Conservation (phyloP, 2,329 filamentous ascomycete species). For the Aspergillus brasiliensis region DNA sequence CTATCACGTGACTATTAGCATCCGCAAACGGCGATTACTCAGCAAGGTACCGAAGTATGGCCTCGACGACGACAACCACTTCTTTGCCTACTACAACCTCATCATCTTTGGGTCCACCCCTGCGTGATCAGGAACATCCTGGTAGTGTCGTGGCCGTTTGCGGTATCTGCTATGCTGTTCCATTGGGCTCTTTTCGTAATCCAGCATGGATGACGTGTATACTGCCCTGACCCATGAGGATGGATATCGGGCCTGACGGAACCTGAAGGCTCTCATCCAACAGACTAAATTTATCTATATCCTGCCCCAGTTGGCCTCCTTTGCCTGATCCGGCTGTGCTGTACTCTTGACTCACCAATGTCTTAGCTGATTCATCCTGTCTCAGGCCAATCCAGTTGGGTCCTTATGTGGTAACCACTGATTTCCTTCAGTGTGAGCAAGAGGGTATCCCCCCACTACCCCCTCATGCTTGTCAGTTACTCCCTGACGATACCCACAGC, state of each 20-base stretch:
- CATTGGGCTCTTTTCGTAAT: background rate
- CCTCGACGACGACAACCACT: background rate
- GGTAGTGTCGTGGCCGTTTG: background rate
- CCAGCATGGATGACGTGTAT: conserved; percentile 7
- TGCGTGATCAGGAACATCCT: background rate
- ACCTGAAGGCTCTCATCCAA: background rate
- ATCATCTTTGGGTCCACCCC: conserved; percentile 1
- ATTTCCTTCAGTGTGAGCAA: background rate
- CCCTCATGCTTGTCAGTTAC: background rate
- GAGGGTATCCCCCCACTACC: background rate
- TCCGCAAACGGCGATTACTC: conserved; percentile 1
- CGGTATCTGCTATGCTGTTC: background rate
- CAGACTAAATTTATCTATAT: background rate
- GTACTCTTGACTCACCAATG: background rate
- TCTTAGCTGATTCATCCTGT: background rate
- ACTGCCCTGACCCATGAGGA: background rate
- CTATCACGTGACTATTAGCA: background rate
- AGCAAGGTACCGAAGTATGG: conserved; percentile 8
- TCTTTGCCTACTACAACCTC: background rate
- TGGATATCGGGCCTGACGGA: background rate
- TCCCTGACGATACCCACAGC: background rate
- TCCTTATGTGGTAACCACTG: background rate
- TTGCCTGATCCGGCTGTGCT: background rate
- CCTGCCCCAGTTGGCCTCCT: background rate
- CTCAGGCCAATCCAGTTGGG: background rate